Conservation (phyloP, 2,329 filamentous ascomycete genomes). For the Plenodomus biglobosus region DNA sequence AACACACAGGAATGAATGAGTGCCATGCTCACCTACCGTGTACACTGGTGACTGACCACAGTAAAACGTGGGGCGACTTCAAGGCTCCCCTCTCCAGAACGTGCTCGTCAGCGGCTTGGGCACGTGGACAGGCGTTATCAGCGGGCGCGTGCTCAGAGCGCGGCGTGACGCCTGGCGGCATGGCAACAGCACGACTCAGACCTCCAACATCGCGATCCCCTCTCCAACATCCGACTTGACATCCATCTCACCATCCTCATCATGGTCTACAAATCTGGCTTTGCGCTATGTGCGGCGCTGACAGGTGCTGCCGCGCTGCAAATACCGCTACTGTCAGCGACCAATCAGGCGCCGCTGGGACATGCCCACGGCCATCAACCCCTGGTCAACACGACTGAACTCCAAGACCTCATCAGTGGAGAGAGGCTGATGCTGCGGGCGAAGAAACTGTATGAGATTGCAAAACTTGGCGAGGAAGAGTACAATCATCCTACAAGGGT, state of each 20-base stretch:
- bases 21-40: too few species aligned
- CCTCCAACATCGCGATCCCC: constrained; percentile 13
- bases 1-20: too few species aligned
- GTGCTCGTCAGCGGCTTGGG: constrained; percentile 7
- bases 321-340: constrained; percentile 32
- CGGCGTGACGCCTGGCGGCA: constrained; percentile 25
- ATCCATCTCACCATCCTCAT: constrained; percentile 9
- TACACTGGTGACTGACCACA: too few species aligned
- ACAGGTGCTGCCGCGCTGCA: constrained; percentile 32
- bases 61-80: not conserved
- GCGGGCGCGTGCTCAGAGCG: constrained; percentile 15
- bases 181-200: constrained; percentile 23
- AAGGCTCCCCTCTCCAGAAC: not conserved
- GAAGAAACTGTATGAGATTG: constrained; percentile 45
- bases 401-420: constrained; percentile 41
- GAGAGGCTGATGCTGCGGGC: constrained; percentile 37
- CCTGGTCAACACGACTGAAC: constrained; percentile 37
- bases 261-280: constrained; percentile 32
- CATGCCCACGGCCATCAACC: constrained; percentile 30
- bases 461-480: constrained; percentile 46
- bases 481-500: constrained; percentile 49
- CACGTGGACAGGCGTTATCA: constrained; percentile 32
- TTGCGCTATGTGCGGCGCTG: constrained; percentile 33
- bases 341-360: constrained; percentile 26
- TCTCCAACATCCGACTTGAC: constrained; percentile 12